These are phyloP conservation scores for Grammothele lineata DNA, from an alignment of 768 basidiomycete genomes.

Conservation along the genomic window DNA sequence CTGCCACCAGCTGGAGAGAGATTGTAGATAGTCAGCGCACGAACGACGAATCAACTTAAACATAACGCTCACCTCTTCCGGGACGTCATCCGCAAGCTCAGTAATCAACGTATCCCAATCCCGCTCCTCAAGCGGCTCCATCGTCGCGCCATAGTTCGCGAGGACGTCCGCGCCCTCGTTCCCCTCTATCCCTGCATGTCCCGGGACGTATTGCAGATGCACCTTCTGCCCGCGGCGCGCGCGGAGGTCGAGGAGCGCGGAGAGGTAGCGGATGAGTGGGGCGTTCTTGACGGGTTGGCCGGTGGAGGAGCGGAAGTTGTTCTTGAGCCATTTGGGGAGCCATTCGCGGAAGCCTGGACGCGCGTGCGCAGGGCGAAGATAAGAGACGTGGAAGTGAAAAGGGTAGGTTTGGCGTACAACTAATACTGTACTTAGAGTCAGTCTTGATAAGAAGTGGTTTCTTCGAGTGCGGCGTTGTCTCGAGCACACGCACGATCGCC, in stretches of 20 bases:
- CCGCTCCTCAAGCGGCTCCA: slow-evolving; percentile 41
- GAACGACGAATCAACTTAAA: no score
- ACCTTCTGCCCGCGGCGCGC: slow-evolving; percentile 42
- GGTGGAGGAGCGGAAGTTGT: slow-evolving; percentile 41
- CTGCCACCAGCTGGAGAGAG: no score
- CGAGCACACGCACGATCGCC: slow-evolving; percentile 83
- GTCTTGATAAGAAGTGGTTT: slow-evolving; percentile 70
- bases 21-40: background rate
- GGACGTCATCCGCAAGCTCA: background rate
- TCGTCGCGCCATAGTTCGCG: slow-evolving; percentile 54
- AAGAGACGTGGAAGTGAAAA: background rate
- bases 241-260: slow-evolving; percentile 56
- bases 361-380: background rate
- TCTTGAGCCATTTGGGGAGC: slow-evolving; percentile 63
- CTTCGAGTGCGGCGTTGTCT: slow-evolving; percentile 56
- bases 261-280: slow-evolving; percentile 65
- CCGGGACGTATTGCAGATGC: slow-evolving; percentile 66
- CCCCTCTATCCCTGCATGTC: slow-evolving; percentile 71
- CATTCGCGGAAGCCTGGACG: slow-evolving; percentile 60
- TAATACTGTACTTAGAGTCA: slow-evolving; percentile 81
- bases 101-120: slow-evolving; percentile 46
- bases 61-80: background rate
- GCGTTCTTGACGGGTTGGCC: slow-evolving; percentile 69
- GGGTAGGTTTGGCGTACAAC: slow-evolving; percentile 52
- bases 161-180: slow-evolving; percentile 85